phyloP scores from a whole-genome alignment of 805 yeast species.

The Komagataella ulmi region DNA sequence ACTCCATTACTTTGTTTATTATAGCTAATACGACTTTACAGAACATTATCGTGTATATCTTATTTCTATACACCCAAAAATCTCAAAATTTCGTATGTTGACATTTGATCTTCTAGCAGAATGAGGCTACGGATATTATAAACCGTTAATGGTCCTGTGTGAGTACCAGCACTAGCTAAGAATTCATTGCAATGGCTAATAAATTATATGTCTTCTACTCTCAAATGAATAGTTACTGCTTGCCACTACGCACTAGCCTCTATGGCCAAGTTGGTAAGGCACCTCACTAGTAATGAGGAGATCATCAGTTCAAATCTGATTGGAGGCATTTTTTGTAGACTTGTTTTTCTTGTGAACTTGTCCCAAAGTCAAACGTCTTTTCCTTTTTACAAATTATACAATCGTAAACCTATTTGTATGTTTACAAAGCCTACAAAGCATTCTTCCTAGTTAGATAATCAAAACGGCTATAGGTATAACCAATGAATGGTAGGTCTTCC shows the following conservation, averaged over 20 bases:
- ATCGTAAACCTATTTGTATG: not conserved
- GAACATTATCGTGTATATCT: too few species aligned
- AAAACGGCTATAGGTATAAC: conserved; percentile 91
- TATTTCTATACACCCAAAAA: too few species aligned
- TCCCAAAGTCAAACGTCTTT: not conserved
- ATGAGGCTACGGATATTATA: too few species aligned
- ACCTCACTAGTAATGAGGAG: conserved; percentile 1
- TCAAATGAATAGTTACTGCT: not conserved
- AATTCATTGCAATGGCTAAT: too few species aligned
- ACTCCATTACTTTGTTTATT: too few species aligned
- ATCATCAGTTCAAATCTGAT: conserved; percentile 1
- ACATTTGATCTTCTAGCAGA: too few species aligned
- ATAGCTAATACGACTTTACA: too few species aligned
- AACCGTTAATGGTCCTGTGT: too few species aligned
- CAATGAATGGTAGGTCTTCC: conserved; percentile 93
- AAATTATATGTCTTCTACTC: too few species aligned
- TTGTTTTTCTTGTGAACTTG: not conserved
- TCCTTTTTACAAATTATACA: not conserved
- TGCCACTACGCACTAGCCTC: not conserved
- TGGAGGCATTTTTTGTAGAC: not conserved
- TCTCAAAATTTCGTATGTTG: too few species aligned
- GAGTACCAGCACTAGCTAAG: too few species aligned
- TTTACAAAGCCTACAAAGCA: conserved; percentile 18
- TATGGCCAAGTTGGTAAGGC: conserved; percentile 1
- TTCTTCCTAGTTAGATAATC: conserved; percentile 80